Evolutionary conservation across 495 filamentous ascomycete species (phyloP).

Genomic region (Podospora conica): DNA sequence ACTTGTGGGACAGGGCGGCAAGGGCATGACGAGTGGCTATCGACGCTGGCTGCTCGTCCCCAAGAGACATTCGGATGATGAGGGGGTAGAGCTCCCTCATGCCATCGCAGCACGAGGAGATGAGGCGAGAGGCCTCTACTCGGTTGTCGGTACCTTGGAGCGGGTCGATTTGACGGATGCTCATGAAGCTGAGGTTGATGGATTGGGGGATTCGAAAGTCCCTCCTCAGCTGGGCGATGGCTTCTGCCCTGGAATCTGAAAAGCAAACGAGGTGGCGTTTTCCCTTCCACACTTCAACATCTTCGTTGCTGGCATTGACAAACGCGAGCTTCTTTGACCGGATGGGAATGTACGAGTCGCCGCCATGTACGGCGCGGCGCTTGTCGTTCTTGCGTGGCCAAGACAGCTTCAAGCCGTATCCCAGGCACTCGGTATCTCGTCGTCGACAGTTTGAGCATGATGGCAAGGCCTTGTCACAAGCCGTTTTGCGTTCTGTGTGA

Average conservation of each 20-base stretch:
- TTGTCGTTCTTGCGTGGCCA: constrained; percentile 18
- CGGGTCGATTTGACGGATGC: neutral
- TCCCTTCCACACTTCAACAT: constrained; percentile 11
- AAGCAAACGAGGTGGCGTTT: neutral
- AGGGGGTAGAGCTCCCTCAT: constrained; percentile 12
- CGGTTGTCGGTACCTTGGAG: neutral
- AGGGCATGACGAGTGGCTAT: constrained; percentile 17
- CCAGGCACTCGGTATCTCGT: constrained; percentile 13
- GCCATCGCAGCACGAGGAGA: constrained; percentile 9
- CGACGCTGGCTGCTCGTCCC: constrained; percentile 13
- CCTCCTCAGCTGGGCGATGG: neutral
- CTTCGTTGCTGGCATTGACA: constrained; percentile 12
- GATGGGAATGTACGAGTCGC: constrained; percentile 4
- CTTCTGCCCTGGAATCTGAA: neutral
- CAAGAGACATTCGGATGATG: constrained; percentile 16
- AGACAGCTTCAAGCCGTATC: constrained; percentile 21
- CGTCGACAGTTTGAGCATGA: constrained; percentile 17
- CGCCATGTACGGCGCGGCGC: neutral
- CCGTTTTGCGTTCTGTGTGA: constrained; percentile 15
- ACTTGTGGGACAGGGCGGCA: constrained; percentile 15
- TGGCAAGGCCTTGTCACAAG: constrained; percentile 17
- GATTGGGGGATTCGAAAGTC: neutral
- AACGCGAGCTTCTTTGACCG: constrained; percentile 8
- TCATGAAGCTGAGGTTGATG: neutral
- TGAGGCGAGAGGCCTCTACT: constrained; percentile 1